These are phyloP conservation scores for Brassica incana DNA, from an alignment of 345 rosid species.

Conservation along the genomic window DNA sequence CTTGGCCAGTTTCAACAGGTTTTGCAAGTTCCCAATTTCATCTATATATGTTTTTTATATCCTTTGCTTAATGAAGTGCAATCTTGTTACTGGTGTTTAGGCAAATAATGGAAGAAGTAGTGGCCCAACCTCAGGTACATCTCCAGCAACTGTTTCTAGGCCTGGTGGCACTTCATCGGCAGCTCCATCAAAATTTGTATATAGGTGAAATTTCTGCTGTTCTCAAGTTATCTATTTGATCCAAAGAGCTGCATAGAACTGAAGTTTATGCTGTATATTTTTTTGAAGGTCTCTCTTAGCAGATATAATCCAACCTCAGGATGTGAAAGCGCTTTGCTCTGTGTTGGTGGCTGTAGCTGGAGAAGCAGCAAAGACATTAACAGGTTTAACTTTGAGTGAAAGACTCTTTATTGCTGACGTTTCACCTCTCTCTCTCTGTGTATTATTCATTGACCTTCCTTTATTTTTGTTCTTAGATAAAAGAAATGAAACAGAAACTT, in stretches of 20 bases:
- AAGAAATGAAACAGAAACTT: conserved; percentile 50
- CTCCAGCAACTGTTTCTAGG: conserved; percentile 53
- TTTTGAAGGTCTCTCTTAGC: conserved; percentile 88
- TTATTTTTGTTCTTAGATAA: conserved; percentile 44
- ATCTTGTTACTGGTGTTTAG: neutral
- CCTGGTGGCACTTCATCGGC: conserved; percentile 42
- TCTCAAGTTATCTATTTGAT: conserved; percentile 11
- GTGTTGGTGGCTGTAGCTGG: conserved; percentile 76
- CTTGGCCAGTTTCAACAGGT: conserved; percentile 76
- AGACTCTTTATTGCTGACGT: conserved; percentile 12
- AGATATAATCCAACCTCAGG: conserved; percentile 87
- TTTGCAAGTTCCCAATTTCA: conserved; percentile 25
- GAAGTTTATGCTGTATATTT: conserved; percentile 32
- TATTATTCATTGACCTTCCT: conserved; percentile 7
- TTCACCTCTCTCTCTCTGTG: neutral
- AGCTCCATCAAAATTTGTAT: conserved; percentile 71
- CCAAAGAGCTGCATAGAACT: conserved; percentile 34
- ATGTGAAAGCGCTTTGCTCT: conserved; percentile 93
- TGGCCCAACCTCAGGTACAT: conserved; percentile 48
- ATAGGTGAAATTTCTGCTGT: conserved; percentile 56
- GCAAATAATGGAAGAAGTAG: conserved; percentile 53
- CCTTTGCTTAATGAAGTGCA: too few species aligned
- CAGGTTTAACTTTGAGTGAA: conserved; percentile 51
- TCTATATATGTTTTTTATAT: neutral
- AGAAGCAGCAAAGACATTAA: conserved; percentile 76